phyloP scores from a whole-genome alignment of 176 grass and related monocot genomes.

The Lolium rigidum region DNA sequence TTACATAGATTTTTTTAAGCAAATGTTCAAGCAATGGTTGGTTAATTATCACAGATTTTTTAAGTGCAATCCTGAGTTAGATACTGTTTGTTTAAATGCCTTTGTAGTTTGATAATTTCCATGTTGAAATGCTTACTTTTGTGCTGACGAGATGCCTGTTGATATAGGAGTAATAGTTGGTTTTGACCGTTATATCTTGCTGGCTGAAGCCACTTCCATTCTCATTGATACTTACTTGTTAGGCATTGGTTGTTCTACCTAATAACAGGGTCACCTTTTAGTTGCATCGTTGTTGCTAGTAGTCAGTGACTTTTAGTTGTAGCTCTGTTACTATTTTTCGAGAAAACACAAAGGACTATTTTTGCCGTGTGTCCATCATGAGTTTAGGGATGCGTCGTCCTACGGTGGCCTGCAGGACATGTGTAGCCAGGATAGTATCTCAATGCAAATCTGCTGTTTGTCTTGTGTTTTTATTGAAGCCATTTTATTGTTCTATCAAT shows the following conservation, averaged over 20 bases:
- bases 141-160: not conserved
- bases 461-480: no score
- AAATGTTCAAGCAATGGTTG: not conserved
- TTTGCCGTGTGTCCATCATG: no score
- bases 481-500: no score
- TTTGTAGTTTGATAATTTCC: not conserved
- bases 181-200: not conserved
- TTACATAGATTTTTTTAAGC: not conserved
- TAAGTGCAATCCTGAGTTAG: not conserved
- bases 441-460: no score
- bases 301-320: no score
- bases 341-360: no score
- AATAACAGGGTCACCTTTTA: no score
- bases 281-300: no score
- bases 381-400: no score
- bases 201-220: not conserved
- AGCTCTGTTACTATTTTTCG: no score
- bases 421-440: no score
- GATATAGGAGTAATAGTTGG: not conserved
- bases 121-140: not conserved
- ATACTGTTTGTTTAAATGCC: constrained; percentile 15
- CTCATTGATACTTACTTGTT: not conserved
- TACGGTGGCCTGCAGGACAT: no score
- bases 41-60: not conserved
- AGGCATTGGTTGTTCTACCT: not conserved